A percentile compares a stretch with the other conserved stretches of the same genome.
Conservation (phyloP, 176 grass and related monocot species). For the Olyra latifolia region DNA sequence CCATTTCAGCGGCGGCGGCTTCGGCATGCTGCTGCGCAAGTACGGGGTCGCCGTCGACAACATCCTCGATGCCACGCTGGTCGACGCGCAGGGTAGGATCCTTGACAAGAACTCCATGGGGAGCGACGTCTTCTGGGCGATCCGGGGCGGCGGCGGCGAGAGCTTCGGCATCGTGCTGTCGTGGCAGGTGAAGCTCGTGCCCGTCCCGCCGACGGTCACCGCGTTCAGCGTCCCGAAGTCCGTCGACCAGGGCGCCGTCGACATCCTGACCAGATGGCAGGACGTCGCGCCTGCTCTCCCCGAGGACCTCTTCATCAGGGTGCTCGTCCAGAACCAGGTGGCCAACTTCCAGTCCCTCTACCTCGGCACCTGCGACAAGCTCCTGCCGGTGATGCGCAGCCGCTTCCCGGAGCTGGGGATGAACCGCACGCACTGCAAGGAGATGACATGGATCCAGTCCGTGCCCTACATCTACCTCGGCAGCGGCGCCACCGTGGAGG, state of each 20-base stretch:
- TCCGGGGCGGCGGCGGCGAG: constrained; percentile 58
- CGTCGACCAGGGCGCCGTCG: constrained; percentile 42
- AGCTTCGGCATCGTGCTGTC: constrained; percentile 66
- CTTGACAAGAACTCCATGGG: constrained; percentile 53
- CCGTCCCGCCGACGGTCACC: constrained; percentile 38
- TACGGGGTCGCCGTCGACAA: constrained; percentile 57
- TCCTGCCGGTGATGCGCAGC: constrained; percentile 16
- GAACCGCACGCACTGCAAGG: constrained; percentile 37
- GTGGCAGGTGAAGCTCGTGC: constrained; percentile 46
- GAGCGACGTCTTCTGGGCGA: constrained; percentile 44
- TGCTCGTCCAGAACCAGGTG: neutral
- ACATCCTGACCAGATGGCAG: constrained; percentile 55
- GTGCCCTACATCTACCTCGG: constrained; percentile 43
- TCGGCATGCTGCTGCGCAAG: constrained; percentile 60
- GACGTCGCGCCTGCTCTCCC: constrained; percentile 32
- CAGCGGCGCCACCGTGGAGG: constrained; percentile 24
- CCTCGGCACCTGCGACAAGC: constrained; percentile 39
- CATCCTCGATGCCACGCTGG: constrained; percentile 49
- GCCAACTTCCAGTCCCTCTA: constrained; percentile 40
- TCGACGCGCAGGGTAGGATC: constrained; percentile 49
- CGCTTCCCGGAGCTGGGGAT: constrained; percentile 48
- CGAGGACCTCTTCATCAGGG: constrained; percentile 41
- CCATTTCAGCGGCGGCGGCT: constrained; percentile 65
- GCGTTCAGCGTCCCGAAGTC: constrained; percentile 39
- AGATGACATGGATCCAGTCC: constrained; percentile 58